phyloP scores from a whole-genome alignment of 2,329 filamentous ascomycete species.

The Arachnomyces sp. region DNA sequence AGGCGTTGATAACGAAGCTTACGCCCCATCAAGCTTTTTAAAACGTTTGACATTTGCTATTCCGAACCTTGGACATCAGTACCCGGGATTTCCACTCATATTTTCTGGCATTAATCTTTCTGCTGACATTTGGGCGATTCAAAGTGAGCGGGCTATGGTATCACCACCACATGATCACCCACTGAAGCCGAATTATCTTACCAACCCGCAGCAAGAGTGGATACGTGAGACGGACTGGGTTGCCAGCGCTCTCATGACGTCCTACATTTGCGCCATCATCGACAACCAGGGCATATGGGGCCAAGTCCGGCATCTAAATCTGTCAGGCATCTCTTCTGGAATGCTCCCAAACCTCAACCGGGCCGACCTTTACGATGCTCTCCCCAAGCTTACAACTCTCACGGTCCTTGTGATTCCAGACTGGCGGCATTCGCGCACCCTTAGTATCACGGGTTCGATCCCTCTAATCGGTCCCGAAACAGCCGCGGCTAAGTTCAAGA shows the following conservation, averaged over 20 bases:
- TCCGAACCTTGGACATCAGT: background rate
- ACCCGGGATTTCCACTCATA: conserved; percentile 10
- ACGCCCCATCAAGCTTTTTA: too few relatives aligned
- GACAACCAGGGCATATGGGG: conserved; percentile 50
- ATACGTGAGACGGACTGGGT: conserved; percentile 61
- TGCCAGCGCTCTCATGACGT: conserved; percentile 59
- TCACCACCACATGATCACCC: conserved; percentile 20
- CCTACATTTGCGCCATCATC: conserved; percentile 56
- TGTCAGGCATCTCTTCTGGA: conserved; percentile 56
- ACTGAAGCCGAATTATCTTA: conserved; percentile 50
- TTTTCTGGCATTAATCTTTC: conserved; percentile 21
- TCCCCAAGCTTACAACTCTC: conserved; percentile 48
- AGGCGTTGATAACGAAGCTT: too few relatives aligned
- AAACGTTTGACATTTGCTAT: too few relatives aligned
- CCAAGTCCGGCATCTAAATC: conserved; percentile 50
- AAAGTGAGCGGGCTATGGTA: conserved; percentile 14
- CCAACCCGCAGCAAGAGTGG: conserved; percentile 58
- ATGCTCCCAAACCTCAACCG: conserved; percentile 50
- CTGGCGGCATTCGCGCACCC: conserved; percentile 51
- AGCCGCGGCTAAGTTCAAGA: conserved; percentile 45
- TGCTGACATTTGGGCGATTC: conserved; percentile 11
- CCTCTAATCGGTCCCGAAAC: conserved; percentile 42
- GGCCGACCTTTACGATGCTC: conserved; percentile 52
- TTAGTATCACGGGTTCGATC: conserved; percentile 46
- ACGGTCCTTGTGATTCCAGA: conserved; percentile 56